Evolutionary conservation across 2,329 filamentous ascomycete species (phyloP).

Genomic region (Sclerotinia subarctica): DNA sequence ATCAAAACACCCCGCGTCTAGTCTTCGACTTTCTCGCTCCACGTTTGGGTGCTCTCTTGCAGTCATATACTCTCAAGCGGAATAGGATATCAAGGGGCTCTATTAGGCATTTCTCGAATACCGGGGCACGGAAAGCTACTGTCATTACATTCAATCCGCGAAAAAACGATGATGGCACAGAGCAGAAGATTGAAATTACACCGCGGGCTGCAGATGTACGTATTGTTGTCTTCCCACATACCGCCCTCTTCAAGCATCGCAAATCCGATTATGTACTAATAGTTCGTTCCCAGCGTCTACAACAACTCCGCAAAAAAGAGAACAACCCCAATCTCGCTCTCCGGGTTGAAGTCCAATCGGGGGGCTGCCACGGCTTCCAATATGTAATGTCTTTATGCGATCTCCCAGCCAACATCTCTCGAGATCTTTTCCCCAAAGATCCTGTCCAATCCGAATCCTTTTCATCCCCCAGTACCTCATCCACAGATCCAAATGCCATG

Average conservation of each 20-base stretch:
- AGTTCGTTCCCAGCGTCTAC: conserved; percentile 30
- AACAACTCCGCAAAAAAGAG: conserved; percentile 57
- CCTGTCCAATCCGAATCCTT: conserved; percentile 22
- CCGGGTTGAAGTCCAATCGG: conserved; percentile 88
- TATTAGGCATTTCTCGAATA: conserved; percentile 27
- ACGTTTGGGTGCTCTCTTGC: conserved; percentile 16
- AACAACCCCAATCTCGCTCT: conserved; percentile 76
- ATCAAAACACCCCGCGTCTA: conserved; percentile 29
- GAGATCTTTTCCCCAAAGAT: conserved; percentile 4
- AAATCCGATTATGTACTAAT: background rate
- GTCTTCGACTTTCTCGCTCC: conserved; percentile 36
- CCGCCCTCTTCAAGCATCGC: too few species aligned
- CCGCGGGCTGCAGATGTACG: conserved; percentile 73
- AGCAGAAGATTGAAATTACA: conserved; percentile 80
- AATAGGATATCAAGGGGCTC: background rate
- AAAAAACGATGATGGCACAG: conserved; percentile 77
- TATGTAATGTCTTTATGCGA: conserved; percentile 87
- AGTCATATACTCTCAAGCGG: background rate
- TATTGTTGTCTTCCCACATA: conserved; percentile 26
- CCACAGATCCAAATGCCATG: conserved; percentile 27
- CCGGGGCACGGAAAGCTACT: background rate
- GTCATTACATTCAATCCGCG: conserved; percentile 65
- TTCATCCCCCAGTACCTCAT: conserved; percentile 26
- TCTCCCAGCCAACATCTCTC: conserved; percentile 43
- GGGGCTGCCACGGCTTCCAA: conserved; percentile 96